phyloP scores from a whole-genome alignment of 2,329 filamentous ascomycete genomes.

The Aspergillus felis region DNA sequence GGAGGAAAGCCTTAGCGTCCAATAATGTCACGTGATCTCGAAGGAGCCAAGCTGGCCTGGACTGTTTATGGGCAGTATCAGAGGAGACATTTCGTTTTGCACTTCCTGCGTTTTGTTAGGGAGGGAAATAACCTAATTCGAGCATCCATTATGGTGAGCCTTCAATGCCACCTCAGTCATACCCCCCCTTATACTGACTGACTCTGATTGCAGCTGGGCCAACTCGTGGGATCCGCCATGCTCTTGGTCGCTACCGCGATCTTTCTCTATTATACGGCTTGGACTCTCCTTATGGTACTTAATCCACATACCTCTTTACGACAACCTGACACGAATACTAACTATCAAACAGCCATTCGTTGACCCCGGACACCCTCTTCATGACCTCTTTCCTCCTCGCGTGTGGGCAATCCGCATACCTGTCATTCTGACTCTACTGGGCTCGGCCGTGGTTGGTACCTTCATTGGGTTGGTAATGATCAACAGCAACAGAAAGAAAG shows the following conservation, averaged over 20 bases:
- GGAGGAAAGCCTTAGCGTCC: constrained; percentile 18
- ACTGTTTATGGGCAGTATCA: constrained; percentile 2
- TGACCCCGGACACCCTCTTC: constrained; percentile 87
- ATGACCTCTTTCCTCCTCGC: constrained; percentile 91
- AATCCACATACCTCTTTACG: not conserved
- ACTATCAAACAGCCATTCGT: constrained; percentile 74
- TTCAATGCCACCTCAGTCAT: not conserved
- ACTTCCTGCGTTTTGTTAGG: not conserved
- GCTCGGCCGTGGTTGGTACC: constrained; percentile 87
- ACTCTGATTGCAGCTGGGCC: constrained; percentile 69
- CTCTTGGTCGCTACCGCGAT: constrained; percentile 68
- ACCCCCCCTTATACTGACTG: not conserved
- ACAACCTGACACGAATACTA: not conserved
- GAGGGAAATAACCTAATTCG: not conserved
- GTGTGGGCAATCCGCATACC: constrained; percentile 99
- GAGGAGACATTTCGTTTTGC: not conserved
- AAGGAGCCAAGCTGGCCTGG: constrained; percentile 18
- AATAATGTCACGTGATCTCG: constrained; percentile 10
- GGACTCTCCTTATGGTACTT: constrained; percentile 91
- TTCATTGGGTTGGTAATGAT: constrained; percentile 99
- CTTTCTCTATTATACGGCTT: constrained; percentile 92
- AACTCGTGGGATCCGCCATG: constrained; percentile 73
- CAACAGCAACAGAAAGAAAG: constrained; percentile 96
- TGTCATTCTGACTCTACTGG: constrained; percentile 90
- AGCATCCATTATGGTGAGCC: not conserved